Percentiles rank a stretch among this genome's conserved stretches.
phyloP scores from a whole-genome alignment of 805 yeast genomes.

The Ogataea ramenticola region DNA sequence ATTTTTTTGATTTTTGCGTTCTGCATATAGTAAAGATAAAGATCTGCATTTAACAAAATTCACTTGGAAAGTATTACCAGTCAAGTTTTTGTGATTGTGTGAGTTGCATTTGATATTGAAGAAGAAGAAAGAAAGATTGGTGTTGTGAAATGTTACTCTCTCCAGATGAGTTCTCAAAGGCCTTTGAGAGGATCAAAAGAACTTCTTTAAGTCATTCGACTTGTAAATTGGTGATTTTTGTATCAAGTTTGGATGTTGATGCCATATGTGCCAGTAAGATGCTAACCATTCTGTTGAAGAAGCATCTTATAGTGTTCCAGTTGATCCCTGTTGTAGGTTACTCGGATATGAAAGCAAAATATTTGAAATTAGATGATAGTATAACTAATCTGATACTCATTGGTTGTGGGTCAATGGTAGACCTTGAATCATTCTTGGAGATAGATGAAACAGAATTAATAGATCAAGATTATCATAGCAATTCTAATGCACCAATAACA shows the following conservation, averaged over 20 bases:
- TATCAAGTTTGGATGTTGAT: slow-evolving; percentile 85
- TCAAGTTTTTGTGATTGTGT: too few relatives aligned
- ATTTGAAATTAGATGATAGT: slow-evolving; percentile 58
- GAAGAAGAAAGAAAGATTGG: too few relatives aligned
- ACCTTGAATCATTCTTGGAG: slow-evolving; percentile 67
- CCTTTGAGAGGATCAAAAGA: slow-evolving; percentile 59
- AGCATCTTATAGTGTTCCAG: slow-evolving; percentile 80
- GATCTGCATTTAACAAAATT: too few relatives aligned
- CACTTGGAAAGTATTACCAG: too few relatives aligned
- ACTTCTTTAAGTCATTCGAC: slow-evolving; percentile 89
- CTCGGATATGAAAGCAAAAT: slow-evolving; percentile 63
- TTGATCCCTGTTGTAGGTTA: slow-evolving; percentile 92
- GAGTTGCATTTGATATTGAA: too few relatives aligned
- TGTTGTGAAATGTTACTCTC: slow-evolving; percentile 56
- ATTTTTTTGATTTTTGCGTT: too few relatives aligned
- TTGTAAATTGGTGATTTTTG: slow-evolving; percentile 80
- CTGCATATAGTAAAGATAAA: too few relatives aligned
- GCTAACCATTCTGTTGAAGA: slow-evolving; percentile 61
- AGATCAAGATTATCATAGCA: slow-evolving; percentile 13
- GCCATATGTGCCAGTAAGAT: slow-evolving; percentile 86
- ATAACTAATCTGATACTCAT: slow-evolving; percentile 69
- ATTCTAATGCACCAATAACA: slow-evolving; percentile 10
- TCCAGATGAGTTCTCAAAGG: slow-evolving; percentile 58
- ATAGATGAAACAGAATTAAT: slow-evolving; percentile 50
- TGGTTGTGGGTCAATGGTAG: slow-evolving; percentile 94